phyloP scores from a whole-genome alignment of 176 grass and related monocot species.

The Elymus sibiricus region DNA sequence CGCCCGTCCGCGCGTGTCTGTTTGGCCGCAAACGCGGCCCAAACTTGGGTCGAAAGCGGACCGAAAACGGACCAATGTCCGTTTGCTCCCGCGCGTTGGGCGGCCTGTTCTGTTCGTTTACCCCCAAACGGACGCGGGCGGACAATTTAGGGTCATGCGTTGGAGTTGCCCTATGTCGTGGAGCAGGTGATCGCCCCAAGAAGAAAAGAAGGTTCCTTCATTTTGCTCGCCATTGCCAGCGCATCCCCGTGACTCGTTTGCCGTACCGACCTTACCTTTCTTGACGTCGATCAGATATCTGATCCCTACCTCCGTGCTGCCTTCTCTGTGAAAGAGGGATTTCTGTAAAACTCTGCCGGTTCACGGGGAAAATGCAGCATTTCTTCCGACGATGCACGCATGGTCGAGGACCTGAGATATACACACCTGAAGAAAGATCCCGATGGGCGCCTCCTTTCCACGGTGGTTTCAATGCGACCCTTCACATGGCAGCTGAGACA shows the following conservation, averaged over 20 bases:
- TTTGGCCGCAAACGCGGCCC: too few relatives aligned
- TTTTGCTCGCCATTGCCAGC: not conserved
- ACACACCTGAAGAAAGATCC: not conserved
- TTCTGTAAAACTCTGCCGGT: not conserved
- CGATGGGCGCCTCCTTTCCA: too few relatives aligned
- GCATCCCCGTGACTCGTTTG: not conserved
- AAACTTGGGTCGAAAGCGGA: too few relatives aligned
- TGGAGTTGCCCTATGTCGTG: too few relatives aligned
- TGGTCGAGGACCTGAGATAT: not conserved
- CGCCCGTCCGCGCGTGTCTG: too few relatives aligned
- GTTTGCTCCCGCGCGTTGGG: too few relatives aligned
- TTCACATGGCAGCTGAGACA: not conserved
- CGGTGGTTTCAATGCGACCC: not conserved
- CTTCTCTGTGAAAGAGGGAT: not conserved
- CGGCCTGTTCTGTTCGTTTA: too few relatives aligned
- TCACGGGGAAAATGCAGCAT: not conserved
- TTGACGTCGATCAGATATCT: not conserved
- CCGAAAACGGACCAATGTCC: too few relatives aligned
- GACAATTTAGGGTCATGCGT: too few relatives aligned
- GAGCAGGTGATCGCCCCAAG: conserved; percentile 6
- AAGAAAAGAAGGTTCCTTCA: not conserved
- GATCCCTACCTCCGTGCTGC: not conserved
- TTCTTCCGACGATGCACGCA: not conserved
- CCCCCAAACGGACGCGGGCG: not conserved
- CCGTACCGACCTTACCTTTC: not conserved